phyloP scores from a whole-genome alignment of 2,329 filamentous ascomycete species.

The Diaporthe longicolla region DNA sequence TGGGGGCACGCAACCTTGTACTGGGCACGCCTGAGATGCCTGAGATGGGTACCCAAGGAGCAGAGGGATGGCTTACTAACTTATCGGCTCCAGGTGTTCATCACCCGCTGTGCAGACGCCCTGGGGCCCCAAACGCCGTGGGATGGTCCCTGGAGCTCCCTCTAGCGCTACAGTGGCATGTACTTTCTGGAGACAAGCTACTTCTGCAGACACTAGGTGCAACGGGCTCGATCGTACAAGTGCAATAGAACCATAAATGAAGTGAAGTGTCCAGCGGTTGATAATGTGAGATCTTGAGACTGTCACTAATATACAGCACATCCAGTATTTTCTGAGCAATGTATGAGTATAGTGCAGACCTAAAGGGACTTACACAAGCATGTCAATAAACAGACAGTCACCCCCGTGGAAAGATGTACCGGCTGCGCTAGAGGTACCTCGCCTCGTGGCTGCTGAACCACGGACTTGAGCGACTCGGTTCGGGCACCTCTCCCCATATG shows the following conservation, averaged over 20 bases:
- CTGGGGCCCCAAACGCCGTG: background rate
- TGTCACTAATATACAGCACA: background rate
- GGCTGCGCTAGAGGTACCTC: constrained; percentile 9
- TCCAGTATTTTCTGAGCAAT: background rate
- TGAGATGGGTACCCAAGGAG: background rate
- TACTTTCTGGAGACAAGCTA: constrained; percentile 22
- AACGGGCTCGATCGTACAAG: constrained; percentile 15
- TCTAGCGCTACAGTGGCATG: constrained; percentile 1
- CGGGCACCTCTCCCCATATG: constrained; percentile 17
- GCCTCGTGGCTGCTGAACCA: constrained; percentile 18
- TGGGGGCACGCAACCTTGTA: constrained; percentile 7
- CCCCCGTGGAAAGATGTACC: background rate
- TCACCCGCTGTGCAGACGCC: background rate
- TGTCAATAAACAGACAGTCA: background rate
- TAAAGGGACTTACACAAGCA: background rate
- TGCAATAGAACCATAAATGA: background rate
- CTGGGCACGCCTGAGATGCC: background rate
- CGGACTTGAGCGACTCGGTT: constrained; percentile 11
- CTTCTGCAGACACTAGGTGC: constrained; percentile 18
- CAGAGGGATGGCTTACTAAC: background rate
- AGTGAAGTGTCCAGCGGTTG: background rate
- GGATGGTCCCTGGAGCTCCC: constrained; percentile 22
- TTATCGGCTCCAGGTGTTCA: background rate
- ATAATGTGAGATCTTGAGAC: background rate
- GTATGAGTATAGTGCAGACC: background rate